These are phyloP conservation scores for Vitis hybrid DNA, from an alignment of 177 flowering plant genomes.

Conservation along the genomic window DNA sequence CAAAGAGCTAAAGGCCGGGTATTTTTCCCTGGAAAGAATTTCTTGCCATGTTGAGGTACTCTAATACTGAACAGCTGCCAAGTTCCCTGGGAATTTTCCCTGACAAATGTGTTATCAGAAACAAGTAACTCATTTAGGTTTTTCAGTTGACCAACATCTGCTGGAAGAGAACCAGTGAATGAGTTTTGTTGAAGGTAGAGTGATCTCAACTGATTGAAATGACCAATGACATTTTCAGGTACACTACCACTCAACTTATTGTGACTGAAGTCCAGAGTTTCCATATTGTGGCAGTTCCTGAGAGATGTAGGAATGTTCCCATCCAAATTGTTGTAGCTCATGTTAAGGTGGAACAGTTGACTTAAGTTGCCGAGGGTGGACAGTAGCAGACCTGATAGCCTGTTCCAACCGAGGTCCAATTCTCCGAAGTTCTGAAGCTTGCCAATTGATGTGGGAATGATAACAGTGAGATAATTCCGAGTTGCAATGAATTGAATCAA, in stretches of 20 bases:
- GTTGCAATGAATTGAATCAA: not conserved
- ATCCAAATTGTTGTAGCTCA: slow-evolving; percentile 1
- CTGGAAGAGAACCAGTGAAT: not conserved
- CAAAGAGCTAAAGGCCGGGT: slow-evolving; percentile 20
- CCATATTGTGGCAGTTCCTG: not conserved
- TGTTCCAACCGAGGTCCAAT: not conserved
- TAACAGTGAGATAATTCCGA: slow-evolving; percentile 2
- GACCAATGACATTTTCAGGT: slow-evolving; percentile 10
- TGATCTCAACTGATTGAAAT: no score
- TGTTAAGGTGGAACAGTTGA: not conserved
- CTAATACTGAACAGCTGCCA: slow-evolving; percentile 7
- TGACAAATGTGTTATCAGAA: slow-evolving; percentile 12
- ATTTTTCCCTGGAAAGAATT: slow-evolving; percentile 21
- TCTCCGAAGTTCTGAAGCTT: slow-evolving; percentile 5
- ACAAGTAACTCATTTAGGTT: not conserved
- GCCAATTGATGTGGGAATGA: slow-evolving; percentile 11
- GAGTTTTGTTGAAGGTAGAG: no score
- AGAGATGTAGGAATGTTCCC: slow-evolving; percentile 13
- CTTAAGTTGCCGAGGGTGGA: slow-evolving; percentile 13
- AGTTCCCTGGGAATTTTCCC: slow-evolving; percentile 20
- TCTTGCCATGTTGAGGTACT: not conserved
- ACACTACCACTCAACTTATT: slow-evolving; percentile 11
- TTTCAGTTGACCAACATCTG: slow-evolving; percentile 13
- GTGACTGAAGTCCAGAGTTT: not conserved
- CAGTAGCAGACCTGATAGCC: slow-evolving; percentile 9